Evolutionary conservation across 2,329 filamentous ascomycete species (phyloP).

Genomic region (Gaeumannomyces tritici): DNA sequence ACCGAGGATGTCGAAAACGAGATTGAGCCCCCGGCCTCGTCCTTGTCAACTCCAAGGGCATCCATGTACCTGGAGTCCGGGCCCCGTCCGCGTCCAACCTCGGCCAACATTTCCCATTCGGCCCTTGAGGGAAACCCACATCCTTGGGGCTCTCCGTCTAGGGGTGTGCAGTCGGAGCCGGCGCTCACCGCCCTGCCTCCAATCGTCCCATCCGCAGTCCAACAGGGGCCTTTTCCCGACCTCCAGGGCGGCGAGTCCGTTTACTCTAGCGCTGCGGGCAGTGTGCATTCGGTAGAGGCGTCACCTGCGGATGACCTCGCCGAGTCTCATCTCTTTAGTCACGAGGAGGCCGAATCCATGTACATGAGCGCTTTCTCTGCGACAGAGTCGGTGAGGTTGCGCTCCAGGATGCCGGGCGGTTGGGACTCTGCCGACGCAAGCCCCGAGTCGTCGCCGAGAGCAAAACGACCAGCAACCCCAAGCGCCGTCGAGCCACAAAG

Average conservation of each 20-base stretch:
- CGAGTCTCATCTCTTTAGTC: conserved; percentile 62
- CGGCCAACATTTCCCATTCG: conserved; percentile 16
- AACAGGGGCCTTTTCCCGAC: not conserved
- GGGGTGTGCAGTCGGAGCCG: conserved; percentile 26
- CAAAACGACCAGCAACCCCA: not conserved
- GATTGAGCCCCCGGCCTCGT: conserved; percentile 21
- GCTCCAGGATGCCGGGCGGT: conserved; percentile 36
- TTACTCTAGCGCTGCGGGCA: not conserved
- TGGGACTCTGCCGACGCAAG: conserved; percentile 33
- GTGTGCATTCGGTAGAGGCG: not conserved
- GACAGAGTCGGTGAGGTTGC: conserved; percentile 20
- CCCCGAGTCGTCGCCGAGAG: conserved; percentile 11
- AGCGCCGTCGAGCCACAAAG: not conserved
- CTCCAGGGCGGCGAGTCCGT: not conserved
- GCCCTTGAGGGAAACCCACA: conserved; percentile 17
- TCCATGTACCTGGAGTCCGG: conserved; percentile 31
- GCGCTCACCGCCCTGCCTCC: conserved; percentile 13
- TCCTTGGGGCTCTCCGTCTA: conserved; percentile 21
- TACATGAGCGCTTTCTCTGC: conserved; percentile 68
- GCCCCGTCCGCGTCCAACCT: conserved; percentile 9
- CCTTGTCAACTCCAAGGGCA: conserved; percentile 42
- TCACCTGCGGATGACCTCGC: conserved; percentile 38
- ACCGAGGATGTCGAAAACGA: conserved; percentile 25
- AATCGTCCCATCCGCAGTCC: not conserved
- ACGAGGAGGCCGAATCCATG: conserved; percentile 78